phyloP scores from a whole-genome alignment of 2,329 filamentous ascomycete species.

The Pseudopyricularia cyperi region DNA sequence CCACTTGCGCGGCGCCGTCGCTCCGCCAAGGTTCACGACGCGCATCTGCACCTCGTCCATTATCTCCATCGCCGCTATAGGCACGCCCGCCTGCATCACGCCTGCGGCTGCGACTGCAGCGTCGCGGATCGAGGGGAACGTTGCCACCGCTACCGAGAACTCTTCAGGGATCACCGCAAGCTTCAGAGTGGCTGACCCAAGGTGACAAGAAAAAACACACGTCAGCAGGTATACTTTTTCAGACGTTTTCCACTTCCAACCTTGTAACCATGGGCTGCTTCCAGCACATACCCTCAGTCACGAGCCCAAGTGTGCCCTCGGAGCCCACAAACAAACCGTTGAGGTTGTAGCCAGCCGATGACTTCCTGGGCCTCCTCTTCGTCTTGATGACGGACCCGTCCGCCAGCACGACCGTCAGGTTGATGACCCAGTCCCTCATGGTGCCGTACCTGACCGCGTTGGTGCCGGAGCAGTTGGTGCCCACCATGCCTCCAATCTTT shows the following conservation, averaged over 20 bases:
- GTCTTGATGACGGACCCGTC: constrained; percentile 74
- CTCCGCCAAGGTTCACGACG: constrained; percentile 63
- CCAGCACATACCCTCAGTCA: constrained; percentile 61
- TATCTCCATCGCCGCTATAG: constrained; percentile 68
- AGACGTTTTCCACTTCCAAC: too few relatives aligned
- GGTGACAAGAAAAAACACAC: background rate
- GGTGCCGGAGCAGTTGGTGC: constrained; percentile 65
- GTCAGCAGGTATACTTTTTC: too few relatives aligned
- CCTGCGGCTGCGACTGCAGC: constrained; percentile 62
- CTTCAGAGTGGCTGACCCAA: constrained; percentile 53
- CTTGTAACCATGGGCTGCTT: too few relatives aligned
- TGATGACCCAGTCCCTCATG: constrained; percentile 82
- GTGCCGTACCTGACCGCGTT: constrained; percentile 73
- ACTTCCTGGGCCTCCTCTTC: constrained; percentile 63
- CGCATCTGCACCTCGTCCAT: constrained; percentile 85
- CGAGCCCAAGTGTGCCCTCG: constrained; percentile 81
- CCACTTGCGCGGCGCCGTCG: constrained; percentile 57
- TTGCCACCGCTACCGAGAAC: constrained; percentile 66
- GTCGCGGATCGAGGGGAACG: constrained; percentile 64
- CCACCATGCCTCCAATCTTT: constrained; percentile 74
- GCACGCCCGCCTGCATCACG: constrained; percentile 63
- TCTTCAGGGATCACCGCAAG: constrained; percentile 64
- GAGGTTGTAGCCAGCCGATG: constrained; percentile 72
- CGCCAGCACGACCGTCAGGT: constrained; percentile 66
- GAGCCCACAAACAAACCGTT: constrained; percentile 71